phyloP scores from a whole-genome alignment of 2,329 filamentous ascomycete genomes.

The Acrodontium crateriforme region DNA sequence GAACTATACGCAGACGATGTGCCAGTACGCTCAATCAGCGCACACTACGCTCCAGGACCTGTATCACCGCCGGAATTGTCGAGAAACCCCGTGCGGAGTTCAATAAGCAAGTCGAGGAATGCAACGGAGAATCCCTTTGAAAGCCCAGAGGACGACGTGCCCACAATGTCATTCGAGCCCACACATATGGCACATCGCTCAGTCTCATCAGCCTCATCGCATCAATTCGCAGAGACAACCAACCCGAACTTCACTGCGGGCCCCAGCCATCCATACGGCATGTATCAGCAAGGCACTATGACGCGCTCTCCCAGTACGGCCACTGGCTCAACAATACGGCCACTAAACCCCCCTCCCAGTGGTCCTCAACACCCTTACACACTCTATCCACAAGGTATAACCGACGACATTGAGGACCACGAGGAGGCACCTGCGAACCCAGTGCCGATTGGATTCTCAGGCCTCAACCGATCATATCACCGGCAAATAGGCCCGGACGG shows the following conservation, averaged over 20 bases:
- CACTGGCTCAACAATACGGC: slow-evolving; percentile 55
- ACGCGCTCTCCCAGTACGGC: slow-evolving; percentile 49
- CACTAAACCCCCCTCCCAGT: slow-evolving; percentile 45
- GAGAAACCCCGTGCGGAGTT: slow-evolving; percentile 13
- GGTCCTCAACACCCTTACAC: slow-evolving; percentile 71
- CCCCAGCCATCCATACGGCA: slow-evolving; percentile 71
- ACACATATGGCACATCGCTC: slow-evolving; percentile 17
- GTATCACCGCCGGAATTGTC: slow-evolving; percentile 6
- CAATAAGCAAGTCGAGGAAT: slow-evolving; percentile 19
- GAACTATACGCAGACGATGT: slow-evolving; percentile 8
- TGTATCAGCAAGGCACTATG: slow-evolving; percentile 62
- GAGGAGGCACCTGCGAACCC: slow-evolving; percentile 21
- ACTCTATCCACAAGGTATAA: slow-evolving; percentile 70
- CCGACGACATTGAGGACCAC: slow-evolving; percentile 40
- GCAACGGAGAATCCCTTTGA: slow-evolving; percentile 20
- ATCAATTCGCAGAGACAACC: slow-evolving; percentile 30
- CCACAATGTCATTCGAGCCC: slow-evolving; percentile 15
- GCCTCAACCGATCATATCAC: slow-evolving; percentile 50
- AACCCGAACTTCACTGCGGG: slow-evolving; percentile 58
- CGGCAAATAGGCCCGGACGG: slow-evolving; percentile 63
- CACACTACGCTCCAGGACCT: slow-evolving; percentile 16
- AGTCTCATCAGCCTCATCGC: slow-evolving; percentile 25
- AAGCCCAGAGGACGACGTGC: slow-evolving; percentile 20
- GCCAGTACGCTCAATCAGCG: slow-evolving; percentile 19
- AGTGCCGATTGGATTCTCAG: slow-evolving; percentile 61